Base-by-base conservation (phyloP, 2,329 filamentous ascomycete species). In the Neonectria sp. region DNA sequence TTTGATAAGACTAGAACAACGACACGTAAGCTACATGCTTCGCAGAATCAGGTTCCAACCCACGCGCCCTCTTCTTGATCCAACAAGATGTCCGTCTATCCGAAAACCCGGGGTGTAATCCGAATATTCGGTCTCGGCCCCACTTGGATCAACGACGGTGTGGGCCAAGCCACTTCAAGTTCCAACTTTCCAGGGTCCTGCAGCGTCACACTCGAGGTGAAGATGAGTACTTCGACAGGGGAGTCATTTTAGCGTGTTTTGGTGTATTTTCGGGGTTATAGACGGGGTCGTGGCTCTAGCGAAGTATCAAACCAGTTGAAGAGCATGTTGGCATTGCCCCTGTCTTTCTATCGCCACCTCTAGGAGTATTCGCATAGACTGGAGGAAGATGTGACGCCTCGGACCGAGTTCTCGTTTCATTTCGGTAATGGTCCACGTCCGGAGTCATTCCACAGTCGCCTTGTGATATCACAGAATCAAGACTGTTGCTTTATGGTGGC, bases 21-120 rank as follows among this genome's bases (percentile, higher is more conserved):
- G 29, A 61, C 63, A 15, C 63, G 63, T 52, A 61, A 65, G 52
- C 53, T 58, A 6, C 46, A 29, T 40, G 25, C 21, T 45, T 15
- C 46, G 24, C 53, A 33, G 21, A 15, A 37, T 49, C 31, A 49
- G 13, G 24, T 21, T 43, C 21, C 12, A 55, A 31, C n/a, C 55
- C 48, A 49, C 62, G 9, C 37, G n/a, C 24, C 25, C 43, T 31
- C 35, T 45, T 33, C 31, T 35, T 37, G 51, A 52, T 48, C 58
- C 63, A 66, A 62, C 58, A 27, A 46, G 52, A 61, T 40, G 48
- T 31, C 12, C 13, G 35, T 40, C 17, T 53, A 37, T 66, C 53
- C 63, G 63, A 66, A 66, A 66, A 61, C 24, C 37, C 17, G 24
- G 53, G 58, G 27, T 61, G 21, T 6, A 40, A 61, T 66, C 45